These are phyloP conservation scores for Suillus hirtellus DNA, from an alignment of 768 basidiomycete genomes.

Conservation along the genomic window DNA sequence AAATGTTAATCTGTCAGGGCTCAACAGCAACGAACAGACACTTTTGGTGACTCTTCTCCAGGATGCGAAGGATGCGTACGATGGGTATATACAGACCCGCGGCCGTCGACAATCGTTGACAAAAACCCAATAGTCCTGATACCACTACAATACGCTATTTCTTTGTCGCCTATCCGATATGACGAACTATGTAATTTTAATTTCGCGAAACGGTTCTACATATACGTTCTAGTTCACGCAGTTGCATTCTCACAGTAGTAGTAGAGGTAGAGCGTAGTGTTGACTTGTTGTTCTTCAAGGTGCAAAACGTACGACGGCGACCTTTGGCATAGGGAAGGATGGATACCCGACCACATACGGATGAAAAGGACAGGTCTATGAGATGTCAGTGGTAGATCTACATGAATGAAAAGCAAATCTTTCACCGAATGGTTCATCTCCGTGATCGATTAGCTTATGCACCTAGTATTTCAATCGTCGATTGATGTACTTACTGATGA, in stretches of 20 bases:
- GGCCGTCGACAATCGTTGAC: neutral
- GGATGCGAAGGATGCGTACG: slow-evolving; percentile 22
- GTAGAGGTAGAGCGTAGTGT: no score
- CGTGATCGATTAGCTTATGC: neutral
- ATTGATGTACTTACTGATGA: no score
- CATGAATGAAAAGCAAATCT: neutral
- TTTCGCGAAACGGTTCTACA: neutral
- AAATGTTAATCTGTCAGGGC: slow-evolving; percentile 12
- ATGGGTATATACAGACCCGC: slow-evolving; percentile 13
- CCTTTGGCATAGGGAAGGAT: neutral
- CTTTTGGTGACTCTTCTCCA: slow-evolving; percentile 16
- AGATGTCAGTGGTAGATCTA: neutral
- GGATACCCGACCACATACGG: neutral
- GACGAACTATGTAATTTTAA: neutral
- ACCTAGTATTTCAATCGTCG: neutral
- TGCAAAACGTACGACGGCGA: neutral
- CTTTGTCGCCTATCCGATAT: neutral
- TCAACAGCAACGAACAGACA: slow-evolving; percentile 11
- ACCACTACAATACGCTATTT: neutral
- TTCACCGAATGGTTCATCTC: neutral
- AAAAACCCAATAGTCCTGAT: neutral
- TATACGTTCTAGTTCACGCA: neutral
- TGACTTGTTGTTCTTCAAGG: no score
- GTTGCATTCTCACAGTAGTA: neutral
- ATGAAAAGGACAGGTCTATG: neutral